phyloP scores from a whole-genome alignment of 75 land plant genomes.

The Picea glauca region DNA sequence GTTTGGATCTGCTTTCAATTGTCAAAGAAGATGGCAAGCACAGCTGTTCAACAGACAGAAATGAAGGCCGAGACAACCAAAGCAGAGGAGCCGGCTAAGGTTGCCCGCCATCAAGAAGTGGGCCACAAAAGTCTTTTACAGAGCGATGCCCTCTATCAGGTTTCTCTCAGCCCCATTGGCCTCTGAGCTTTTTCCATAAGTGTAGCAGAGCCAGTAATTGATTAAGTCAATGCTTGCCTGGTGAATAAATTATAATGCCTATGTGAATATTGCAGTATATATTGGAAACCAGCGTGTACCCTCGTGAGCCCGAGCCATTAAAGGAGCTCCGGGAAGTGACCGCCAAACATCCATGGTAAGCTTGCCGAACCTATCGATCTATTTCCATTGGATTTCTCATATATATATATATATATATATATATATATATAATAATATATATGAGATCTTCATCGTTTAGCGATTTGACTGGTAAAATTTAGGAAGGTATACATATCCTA shows the following conservation, averaged over 20 bases:
- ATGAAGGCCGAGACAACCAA: background rate
- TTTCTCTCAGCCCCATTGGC: background rate
- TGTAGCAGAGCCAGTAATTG: too few relatives aligned
- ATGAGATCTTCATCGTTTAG: too few relatives aligned
- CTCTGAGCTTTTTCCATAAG: too few relatives aligned
- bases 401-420: too few relatives aligned
- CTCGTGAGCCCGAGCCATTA: slow-evolving; percentile 59
- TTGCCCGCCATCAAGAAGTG: slow-evolving; percentile 54
- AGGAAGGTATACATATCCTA: too few relatives aligned
- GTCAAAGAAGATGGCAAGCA: background rate
- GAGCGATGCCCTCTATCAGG: slow-evolving; percentile 91
- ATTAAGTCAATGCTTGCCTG: too few relatives aligned
- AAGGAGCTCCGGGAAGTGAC: slow-evolving; percentile 70
- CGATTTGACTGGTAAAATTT: too few relatives aligned
- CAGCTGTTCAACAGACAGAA: background rate
- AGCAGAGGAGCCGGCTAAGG: slow-evolving; percentile 15
- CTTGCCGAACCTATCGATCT: too few relatives aligned
- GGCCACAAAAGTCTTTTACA: slow-evolving; percentile 94
- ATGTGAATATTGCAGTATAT: slow-evolving; percentile 51
- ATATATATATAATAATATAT: too few relatives aligned
- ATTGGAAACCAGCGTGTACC: slow-evolving; percentile 78
- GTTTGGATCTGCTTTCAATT: too few relatives aligned
- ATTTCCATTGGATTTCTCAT: too few relatives aligned
- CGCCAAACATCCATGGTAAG: slow-evolving; percentile 48
- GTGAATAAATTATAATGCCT: too few relatives aligned